Evolutionary conservation across 2,329 filamentous ascomycete species (phyloP).

Genomic region (Teratosphaeria zuluensis): DNA sequence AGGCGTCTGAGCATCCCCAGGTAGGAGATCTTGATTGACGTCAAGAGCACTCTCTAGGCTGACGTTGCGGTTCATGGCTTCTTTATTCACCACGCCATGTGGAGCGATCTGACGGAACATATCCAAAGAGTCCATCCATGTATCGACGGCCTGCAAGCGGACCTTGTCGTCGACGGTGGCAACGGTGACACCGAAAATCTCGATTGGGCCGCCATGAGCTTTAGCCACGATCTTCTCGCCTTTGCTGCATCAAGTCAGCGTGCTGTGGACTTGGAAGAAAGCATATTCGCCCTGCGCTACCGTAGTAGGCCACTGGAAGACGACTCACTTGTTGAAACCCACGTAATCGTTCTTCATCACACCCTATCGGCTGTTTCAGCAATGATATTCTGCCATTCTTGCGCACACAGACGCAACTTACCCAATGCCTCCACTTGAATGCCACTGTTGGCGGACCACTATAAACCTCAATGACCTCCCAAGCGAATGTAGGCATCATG

Average conservation of each 20-base stretch:
- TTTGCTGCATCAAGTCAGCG: conserved; percentile 35
- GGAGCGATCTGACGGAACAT: conserved; percentile 58
- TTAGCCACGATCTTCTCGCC: conserved; percentile 54
- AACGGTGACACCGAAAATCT: conserved; percentile 54
- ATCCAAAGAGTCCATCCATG: conserved; percentile 56
- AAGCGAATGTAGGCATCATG: conserved; percentile 65
- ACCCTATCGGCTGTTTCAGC: conserved; percentile 28
- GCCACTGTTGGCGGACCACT: conserved; percentile 52
- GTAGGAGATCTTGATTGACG: neutral
- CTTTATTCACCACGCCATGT: conserved; percentile 38
- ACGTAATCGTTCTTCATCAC: conserved; percentile 58
- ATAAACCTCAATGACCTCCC: conserved; percentile 61
- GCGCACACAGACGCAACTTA: neutral
- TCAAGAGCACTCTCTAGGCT: conserved; percentile 17
- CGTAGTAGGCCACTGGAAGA: neutral
- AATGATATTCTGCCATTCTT: neutral
- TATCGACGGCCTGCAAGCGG: conserved; percentile 49
- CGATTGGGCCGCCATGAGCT: conserved; percentile 51
- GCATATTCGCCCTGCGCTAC: neutral
- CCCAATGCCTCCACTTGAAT: conserved; percentile 60
- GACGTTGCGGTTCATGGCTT: conserved; percentile 29
- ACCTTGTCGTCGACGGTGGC: conserved; percentile 53
- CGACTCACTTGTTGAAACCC: conserved; percentile 50
- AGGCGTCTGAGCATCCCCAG: neutral
- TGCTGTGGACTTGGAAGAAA: conserved; percentile 2